Base-by-base conservation (phyloP, 106 monocot species). In the Dioscorea zingiberensis region DNA sequence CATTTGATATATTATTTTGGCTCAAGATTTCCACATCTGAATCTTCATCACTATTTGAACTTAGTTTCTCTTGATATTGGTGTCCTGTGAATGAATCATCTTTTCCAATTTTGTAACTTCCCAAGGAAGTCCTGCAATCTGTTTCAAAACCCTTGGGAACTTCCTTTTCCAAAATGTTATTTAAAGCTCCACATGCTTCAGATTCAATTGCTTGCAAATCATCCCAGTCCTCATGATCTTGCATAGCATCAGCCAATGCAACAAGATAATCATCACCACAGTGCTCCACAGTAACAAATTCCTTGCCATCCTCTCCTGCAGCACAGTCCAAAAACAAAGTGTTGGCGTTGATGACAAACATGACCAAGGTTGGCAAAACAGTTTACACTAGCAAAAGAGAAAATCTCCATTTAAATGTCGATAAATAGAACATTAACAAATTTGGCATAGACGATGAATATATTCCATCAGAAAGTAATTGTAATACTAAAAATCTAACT, bases 181-280 rank as follows among this genome's bases (percentile, higher is more conserved):
- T 85, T 47, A 85, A 63, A 32, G 69, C 61, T 18, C 70, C 83
- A 59, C 85, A 85, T 26, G 91, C 88, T 76, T 88, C 91, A 28
- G 79, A 79, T 58, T 92, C 97, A 59, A 84, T 72, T 22, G 72
- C 88, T 60, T 81, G 78, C 23, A 79, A 55, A 73, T 97, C 97
- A 49, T 97, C 91, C 91, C 97, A 97, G 21, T 97, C 97, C 74
- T 97, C 95, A 62, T 51, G 76, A 24, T 81, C 83, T 61, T 84
- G 70, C 66, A 84, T 64, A 30, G 88, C 72, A 23, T 97, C 97
- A 16, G 79, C 88, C 72, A 97, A 70, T 17, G 88, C 75, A 53
- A 85, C 83, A 61, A 97, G 88, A 70, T 81, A 97, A 64, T 92
- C 91, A 65, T 92, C 81, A 25, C 97, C 91, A 55, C 88, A 97